Base-by-base conservation (phyloP, 140 eudicot species). In the Ambrosia hybrid region DNA sequence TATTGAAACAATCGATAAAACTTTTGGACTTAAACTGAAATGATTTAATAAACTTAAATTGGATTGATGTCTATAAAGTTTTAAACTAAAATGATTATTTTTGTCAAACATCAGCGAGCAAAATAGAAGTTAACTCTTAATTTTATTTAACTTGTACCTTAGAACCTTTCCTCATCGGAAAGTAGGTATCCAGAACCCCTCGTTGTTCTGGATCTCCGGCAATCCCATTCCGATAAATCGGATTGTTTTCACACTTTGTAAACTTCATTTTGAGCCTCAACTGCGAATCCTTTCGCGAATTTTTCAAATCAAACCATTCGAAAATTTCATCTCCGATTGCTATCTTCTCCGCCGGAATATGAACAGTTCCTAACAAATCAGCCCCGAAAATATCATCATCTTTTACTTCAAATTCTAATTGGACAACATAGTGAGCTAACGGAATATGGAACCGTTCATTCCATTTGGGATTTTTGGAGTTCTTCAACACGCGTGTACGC, bases 341-440 rank as follows among this genome's bases (percentile, higher is more conserved):
- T 1, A 92, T 70, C 5, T 53, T 65, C 17, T 66, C 71, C 0
- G 95, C 96, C n/a, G 95, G 87, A 55, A 92, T 83, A 4, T 12
- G 2, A 8, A 88, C 88, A n/a, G 71, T 77, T 13, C 97, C 99
- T 33, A 94, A 68, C 3, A 65, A 7, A 15, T 94, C 90, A 14
- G 99, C 89, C 2, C 99, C 97, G 38, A 90, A 90, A 6, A 85
- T 43, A 53, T 94, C 99, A 8, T 90, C 78, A 48, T 94, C 97
- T 61, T 94, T 94, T 10, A 90, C 90, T 30, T 83, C 91, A 26
- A 94, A 87, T 61, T 94, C 96, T 26, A 90, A 62, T 33, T 70
- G 16, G 14, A 60, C 69, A 4, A 85, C 46, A 4, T 79, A 72
- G 65, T 88, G 97, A 13, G 99, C 99, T n/a, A 90, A 66, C 26